A percentile compares a stretch with the other conserved stretches of the same genome.
These are phyloP conservation scores for Calocybe cyanea DNA, from an alignment of 768 basidiomycete species.

Conservation along the genomic window DNA sequence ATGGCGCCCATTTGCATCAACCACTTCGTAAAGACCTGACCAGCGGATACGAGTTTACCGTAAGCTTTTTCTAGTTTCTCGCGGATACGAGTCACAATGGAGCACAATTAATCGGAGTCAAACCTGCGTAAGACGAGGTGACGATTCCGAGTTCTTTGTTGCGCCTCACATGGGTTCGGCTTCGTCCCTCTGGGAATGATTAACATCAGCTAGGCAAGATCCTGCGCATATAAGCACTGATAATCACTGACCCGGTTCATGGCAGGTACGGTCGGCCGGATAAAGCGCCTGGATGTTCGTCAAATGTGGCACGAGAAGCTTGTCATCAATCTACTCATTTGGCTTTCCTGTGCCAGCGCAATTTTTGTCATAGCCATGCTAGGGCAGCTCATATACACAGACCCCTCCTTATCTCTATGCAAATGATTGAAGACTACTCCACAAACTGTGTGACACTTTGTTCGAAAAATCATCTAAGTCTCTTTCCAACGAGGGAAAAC, in stretches of 20 bases:
- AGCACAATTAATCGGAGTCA: conserved; percentile 38
- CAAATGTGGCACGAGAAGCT: conserved; percentile 99
- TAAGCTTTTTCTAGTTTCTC: conserved; percentile 42
- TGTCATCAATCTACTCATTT: conserved; percentile 92
- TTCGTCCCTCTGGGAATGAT: too few species aligned
- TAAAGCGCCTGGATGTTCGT: conserved; percentile 91
- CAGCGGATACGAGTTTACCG: conserved; percentile 42
- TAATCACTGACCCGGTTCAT: too few species aligned
- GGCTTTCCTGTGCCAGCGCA: conserved; percentile 83
- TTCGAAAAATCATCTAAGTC: too few species aligned
- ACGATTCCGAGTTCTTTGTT: conserved; percentile 57
- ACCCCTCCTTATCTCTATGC: conserved; percentile 69
- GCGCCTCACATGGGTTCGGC: conserved; percentile 50
- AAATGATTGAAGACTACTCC: too few species aligned
- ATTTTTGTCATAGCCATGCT: conserved; percentile 92
- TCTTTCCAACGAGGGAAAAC: conserved; percentile 90
- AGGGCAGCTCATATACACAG: conserved; percentile 79
- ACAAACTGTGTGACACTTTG: too few species aligned
- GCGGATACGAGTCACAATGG: conserved; percentile 45
- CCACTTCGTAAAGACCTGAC: conserved; percentile 71
- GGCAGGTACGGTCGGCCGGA: too few species aligned
- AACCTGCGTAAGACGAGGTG: conserved; percentile 63
- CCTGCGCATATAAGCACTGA: too few species aligned
- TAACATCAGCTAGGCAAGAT: too few species aligned
- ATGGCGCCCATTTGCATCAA: conserved; percentile 56